phyloP scores from a whole-genome alignment of 2,329 filamentous ascomycete species.

The Phaeosphaeriaceae sp. region DNA sequence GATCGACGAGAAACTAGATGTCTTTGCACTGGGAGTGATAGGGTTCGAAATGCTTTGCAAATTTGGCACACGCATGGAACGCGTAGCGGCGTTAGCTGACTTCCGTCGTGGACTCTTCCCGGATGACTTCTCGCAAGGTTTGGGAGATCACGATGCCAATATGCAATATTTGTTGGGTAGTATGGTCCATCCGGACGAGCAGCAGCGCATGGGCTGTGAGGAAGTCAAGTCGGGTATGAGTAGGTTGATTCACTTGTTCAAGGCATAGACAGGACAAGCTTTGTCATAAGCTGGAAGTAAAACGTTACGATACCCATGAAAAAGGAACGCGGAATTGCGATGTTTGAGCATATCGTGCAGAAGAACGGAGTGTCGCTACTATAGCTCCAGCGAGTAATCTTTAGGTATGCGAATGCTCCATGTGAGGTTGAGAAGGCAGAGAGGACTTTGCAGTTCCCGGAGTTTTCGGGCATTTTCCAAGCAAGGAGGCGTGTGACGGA shows the following conservation, averaged over 20 bases:
- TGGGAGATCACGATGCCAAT: slow-evolving; percentile 27
- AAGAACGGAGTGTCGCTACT: neutral
- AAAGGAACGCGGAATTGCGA: neutral
- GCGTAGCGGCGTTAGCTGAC: slow-evolving; percentile 42
- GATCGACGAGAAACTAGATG: slow-evolving; percentile 62
- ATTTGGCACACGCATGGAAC: slow-evolving; percentile 54
- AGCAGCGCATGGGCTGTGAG: slow-evolving; percentile 36
- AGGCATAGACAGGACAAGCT: neutral
- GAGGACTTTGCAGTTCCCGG: neutral
- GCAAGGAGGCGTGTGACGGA: neutral
- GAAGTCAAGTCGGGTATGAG: slow-evolving; percentile 34
- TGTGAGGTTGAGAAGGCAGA: no score
- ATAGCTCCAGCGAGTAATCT: neutral
- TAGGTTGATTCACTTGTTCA: slow-evolving; percentile 24
- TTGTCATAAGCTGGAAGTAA: neutral
- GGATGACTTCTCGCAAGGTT: slow-evolving; percentile 26
- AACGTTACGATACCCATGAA: slow-evolving; percentile 1
- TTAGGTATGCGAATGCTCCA: no score
- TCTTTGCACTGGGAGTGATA: slow-evolving; percentile 68
- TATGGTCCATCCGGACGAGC: slow-evolving; percentile 44
- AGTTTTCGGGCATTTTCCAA: neutral
- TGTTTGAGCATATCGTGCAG: neutral
- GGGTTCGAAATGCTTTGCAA: slow-evolving; percentile 66
- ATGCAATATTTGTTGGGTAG: slow-evolving; percentile 34
- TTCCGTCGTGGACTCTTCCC: slow-evolving; percentile 45